Conservation (phyloP, 441 rosid genomes). For the Gossypium davidsonii region DNA sequence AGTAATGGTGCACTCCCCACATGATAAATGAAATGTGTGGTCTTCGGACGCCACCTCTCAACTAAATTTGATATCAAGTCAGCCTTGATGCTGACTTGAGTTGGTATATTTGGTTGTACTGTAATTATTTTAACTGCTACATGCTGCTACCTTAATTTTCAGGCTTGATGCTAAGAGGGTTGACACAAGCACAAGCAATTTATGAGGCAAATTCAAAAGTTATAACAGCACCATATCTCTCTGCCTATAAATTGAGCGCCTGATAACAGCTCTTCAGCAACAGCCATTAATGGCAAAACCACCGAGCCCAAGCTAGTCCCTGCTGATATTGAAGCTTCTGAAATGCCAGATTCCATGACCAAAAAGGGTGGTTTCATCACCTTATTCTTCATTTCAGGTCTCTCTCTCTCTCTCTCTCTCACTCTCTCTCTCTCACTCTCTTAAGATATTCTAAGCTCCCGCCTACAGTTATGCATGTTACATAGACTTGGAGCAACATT, state of each 20-base stretch:
- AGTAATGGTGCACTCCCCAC: too few relatives aligned
- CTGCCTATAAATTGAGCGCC: neutral
- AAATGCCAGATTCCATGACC: neutral
- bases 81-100: too few relatives aligned
- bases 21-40: too few relatives aligned
- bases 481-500: too few relatives aligned
- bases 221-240: neutral
- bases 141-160: neutral
- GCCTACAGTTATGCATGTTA: too few relatives aligned
- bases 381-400: conserved; percentile 8
- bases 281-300: neutral
- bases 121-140: too few relatives aligned
- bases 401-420: neutral
- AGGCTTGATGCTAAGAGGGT: neutral
- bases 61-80: too few relatives aligned
- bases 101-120: too few relatives aligned
- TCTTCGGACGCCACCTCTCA: too few relatives aligned
- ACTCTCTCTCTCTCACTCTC: neutral
- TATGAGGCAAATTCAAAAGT: neutral
- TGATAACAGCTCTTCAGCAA: neutral
- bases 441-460: too few relatives aligned
- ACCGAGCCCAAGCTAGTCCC: neutral
- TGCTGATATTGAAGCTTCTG: conserved; percentile 10
- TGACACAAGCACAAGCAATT: neutral
- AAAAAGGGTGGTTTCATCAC: conserved; percentile 14